These are phyloP conservation scores for Colletotrichum magnum DNA, from an alignment of 2,329 filamentous ascomycete species.

Conservation along the genomic window DNA sequence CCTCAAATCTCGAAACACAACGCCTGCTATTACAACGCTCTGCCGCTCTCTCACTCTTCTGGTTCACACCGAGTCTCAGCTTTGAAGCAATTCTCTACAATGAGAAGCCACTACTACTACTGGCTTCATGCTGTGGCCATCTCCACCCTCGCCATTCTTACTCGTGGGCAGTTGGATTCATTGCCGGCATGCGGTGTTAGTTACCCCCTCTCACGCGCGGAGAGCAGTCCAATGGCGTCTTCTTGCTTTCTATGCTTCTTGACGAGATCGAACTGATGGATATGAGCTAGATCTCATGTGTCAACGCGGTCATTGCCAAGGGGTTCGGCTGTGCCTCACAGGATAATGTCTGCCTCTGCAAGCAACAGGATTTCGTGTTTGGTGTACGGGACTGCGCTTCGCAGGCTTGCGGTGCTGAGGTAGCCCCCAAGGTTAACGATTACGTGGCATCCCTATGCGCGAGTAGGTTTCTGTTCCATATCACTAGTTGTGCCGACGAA, in stretches of 20 bases:
- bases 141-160: conserved; percentile 8
- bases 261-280: conserved; percentile 1
- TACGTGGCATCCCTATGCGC: conserved; percentile 48
- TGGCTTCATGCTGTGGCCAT: conserved; percentile 4
- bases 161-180: conserved; percentile 31
- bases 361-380: conserved; percentile 49
- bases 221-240: too few relatives aligned
- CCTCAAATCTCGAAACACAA: background rate
- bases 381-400: conserved; percentile 59
- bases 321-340: conserved; percentile 46
- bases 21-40: background rate
- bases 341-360: conserved; percentile 57
- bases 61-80: background rate
- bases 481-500: background rate
- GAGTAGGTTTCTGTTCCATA: conserved; percentile 43
- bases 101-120: conserved; percentile 19
- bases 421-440: conserved; percentile 47
- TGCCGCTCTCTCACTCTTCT: background rate
- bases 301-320: conserved; percentile 40
- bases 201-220: background rate
- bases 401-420: conserved; percentile 47
- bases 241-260: background rate
- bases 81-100: background rate
- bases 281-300: conserved; percentile 24
- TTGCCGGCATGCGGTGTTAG: conserved; percentile 41